Percentiles rank a stretch among this genome's conserved stretches.
Conservation (phyloP, 1,284 basidiomycete genomes). For the Mrakiaceae sp. region DNA sequence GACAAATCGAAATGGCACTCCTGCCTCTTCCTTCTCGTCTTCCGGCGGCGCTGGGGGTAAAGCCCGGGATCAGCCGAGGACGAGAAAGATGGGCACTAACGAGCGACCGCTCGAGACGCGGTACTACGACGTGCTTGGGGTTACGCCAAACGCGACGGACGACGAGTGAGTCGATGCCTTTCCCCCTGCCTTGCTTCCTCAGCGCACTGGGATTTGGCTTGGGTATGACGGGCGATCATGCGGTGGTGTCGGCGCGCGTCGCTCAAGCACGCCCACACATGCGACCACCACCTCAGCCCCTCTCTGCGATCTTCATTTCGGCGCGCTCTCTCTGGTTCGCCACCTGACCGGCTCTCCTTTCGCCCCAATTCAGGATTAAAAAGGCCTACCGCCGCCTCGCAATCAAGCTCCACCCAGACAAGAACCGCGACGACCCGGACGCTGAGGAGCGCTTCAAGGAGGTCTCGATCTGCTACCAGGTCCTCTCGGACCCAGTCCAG, state of each 20-base stretch:
- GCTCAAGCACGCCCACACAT: no score
- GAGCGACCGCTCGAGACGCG: slow-evolving; percentile 13
- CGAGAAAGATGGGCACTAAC: slow-evolving; percentile 8
- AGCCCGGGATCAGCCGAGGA: neutral
- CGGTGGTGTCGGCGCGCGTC: no score
- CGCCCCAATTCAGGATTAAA: slow-evolving; percentile 47
- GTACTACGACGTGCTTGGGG: slow-evolving; percentile 14
- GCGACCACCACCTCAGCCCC: no score
- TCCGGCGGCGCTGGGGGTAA: no score
- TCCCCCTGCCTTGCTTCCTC: neutral
- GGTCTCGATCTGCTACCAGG: slow-evolving; percentile 26
- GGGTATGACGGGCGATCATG: no score
- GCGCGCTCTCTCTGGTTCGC: no score
- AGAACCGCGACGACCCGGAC: slow-evolving; percentile 85
- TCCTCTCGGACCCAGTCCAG: slow-evolving; percentile 67
- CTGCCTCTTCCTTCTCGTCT: no score
- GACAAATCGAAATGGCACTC: no score
- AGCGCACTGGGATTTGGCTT: no score
- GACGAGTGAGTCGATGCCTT: slow-evolving; percentile 7
- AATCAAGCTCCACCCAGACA: slow-evolving; percentile 83
- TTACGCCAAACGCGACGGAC: neutral
- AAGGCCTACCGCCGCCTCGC: slow-evolving; percentile 91
- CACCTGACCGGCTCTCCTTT: no score
- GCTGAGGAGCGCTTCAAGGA: slow-evolving; percentile 57
- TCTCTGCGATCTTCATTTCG: no score